Conservation (phyloP, 352 stramenopile genomes). For the Saprolegnia diclina region DNA sequence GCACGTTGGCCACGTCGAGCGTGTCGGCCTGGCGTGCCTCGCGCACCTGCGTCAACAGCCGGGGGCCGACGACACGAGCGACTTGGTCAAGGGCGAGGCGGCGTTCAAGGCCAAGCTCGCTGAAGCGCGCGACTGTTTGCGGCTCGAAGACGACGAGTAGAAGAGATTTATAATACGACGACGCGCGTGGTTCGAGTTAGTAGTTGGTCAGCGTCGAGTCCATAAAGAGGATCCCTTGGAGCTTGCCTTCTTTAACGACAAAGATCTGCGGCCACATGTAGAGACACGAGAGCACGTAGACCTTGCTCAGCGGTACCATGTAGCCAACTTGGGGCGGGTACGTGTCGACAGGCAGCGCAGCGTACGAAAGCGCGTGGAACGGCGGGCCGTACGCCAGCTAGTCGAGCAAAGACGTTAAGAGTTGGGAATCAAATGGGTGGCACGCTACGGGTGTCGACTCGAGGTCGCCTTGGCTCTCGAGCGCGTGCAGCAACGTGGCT, state of each 20-base stretch:
- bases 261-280: slow-evolving; percentile 82
- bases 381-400: slow-evolving; percentile 66
- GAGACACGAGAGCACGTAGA: slow-evolving; percentile 73
- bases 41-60: slow-evolving; percentile 10
- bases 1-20: background rate
- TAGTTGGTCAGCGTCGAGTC: slow-evolving; percentile 4
- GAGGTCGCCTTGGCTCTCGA: background rate
- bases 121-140: background rate
- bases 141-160: background rate
- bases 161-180: background rate
- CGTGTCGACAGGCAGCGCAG: slow-evolving; percentile 64
- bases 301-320: slow-evolving; percentile 56
- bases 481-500: background rate
- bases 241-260: slow-evolving; percentile 60
- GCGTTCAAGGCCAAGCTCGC: slow-evolving; percentile 14
- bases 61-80: background rate
- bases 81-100: slow-evolving; percentile 7
- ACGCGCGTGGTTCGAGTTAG: background rate
- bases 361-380: slow-evolving; percentile 55
- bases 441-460: slow-evolving; percentile 6
- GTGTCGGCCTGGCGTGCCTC: background rate
- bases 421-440: slow-evolving; percentile 23
- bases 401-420: slow-evolving; percentile 3
- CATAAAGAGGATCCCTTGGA: slow-evolving; percentile 47
- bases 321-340: slow-evolving; percentile 72